Percentiles rank a stretch among this genome's conserved stretches.
Evolutionary conservation across 1,139 yeast species (phyloP).

Genomic region (Yamadazyma pseudoaaseri): DNA sequence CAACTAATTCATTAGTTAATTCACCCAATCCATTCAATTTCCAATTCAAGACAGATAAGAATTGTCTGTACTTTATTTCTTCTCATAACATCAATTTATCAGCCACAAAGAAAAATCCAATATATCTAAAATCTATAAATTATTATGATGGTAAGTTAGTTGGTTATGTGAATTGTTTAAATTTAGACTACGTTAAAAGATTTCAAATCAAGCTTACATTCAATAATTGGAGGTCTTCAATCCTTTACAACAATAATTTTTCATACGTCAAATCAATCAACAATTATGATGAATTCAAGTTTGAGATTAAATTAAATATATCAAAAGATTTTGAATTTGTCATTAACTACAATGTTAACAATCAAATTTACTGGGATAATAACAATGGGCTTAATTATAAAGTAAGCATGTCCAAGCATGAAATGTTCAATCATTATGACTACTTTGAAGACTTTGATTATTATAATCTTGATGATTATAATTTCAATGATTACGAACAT

Average conservation of each 20-base stretch:
- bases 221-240: constrained; percentile 36
- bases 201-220: constrained; percentile 36
- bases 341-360: constrained; percentile 20
- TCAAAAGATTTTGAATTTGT: constrained; percentile 27
- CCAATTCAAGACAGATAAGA: constrained; percentile 2
- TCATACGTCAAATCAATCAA: constrained; percentile 26
- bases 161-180: constrained; percentile 37
- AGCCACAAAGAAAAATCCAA: constrained; percentile 6
- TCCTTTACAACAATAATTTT: constrained; percentile 26
- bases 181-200: constrained; percentile 39
- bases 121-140: constrained; percentile 11
- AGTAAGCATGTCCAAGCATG: constrained; percentile 17
- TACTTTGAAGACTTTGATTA: constrained; percentile 7
- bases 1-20: constrained; percentile 4
- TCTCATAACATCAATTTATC: constrained; percentile 10
- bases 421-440: constrained; percentile 1
- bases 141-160: constrained; percentile 18
- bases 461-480: constrained; percentile 6
- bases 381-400: constrained; percentile 30
- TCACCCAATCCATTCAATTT: constrained; percentile 9
- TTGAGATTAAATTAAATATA: constrained; percentile 28
- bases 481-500: constrained; percentile 1
- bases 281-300: constrained; percentile 38
- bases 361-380: constrained; percentile 35
- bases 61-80: constrained; percentile 9